phyloP scores from a whole-genome alignment of 371 early-diverging fungal genomes.

The Mucor velutinosus region DNA sequence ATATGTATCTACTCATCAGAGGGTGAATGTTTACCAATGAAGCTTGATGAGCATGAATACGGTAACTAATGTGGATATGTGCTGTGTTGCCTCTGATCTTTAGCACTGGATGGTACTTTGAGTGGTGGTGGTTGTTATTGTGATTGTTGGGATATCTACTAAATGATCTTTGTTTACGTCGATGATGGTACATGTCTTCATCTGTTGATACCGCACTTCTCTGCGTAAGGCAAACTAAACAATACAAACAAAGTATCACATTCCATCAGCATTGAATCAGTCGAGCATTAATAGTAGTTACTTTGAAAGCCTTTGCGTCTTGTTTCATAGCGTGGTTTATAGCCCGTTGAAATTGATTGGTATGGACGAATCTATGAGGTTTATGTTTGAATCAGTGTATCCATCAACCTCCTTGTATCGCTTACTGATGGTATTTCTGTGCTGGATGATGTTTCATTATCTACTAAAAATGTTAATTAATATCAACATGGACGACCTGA shows the following conservation, averaged over 20 bases:
- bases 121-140: neutral
- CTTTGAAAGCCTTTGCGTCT: slow-evolving; percentile 14
- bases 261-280: neutral
- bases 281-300: neutral
- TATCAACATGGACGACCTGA: neutral
- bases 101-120: neutral
- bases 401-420: neutral
- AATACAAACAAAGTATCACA: neutral
- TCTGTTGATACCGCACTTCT: neutral
- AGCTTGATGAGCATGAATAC: slow-evolving; percentile 23
- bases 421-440: neutral
- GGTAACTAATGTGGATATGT: slow-evolving; percentile 27
- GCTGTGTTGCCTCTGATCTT: slow-evolving; percentile 14
- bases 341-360: neutral
- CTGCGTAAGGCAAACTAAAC: slow-evolving; percentile 7
- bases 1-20: neutral
- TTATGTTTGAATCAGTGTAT: neutral
- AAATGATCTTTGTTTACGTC: neutral
- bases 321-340: neutral
- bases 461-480: neutral
- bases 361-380: neutral
- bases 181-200: neutral
- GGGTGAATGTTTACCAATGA: neutral
- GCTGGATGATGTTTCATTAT: neutral
- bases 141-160: neutral